Conservation (phyloP, 257 asterid genomes). For the Solanum rostratum region DNA sequence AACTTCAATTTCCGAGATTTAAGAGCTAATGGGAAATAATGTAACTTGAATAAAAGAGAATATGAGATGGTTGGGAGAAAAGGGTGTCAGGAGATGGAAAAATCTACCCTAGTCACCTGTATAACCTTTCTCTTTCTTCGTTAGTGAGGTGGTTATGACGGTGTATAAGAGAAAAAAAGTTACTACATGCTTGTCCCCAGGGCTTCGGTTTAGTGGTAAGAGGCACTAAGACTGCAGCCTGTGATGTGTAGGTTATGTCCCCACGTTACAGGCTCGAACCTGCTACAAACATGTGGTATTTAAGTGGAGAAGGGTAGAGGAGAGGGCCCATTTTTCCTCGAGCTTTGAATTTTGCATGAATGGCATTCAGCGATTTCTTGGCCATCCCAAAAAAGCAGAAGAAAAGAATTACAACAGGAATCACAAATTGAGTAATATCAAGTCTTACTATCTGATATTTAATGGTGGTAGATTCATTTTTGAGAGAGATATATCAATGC, state of each 20-base stretch:
- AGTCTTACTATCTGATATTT: background rate
- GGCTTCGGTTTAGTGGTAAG: background rate
- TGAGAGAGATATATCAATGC: background rate
- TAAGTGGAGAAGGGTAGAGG: background rate
- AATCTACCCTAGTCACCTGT: background rate
- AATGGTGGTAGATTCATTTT: background rate
- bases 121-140: background rate
- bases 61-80: background rate
- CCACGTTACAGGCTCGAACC: background rate
- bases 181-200: background rate
- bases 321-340: background rate
- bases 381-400: background rate
- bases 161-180: background rate
- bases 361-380: background rate
- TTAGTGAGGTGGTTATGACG: background rate
- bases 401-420: background rate
- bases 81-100: background rate
- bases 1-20: background rate
- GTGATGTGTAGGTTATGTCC: background rate
- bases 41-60: background rate
- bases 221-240: background rate
- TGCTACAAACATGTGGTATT: background rate
- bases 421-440: background rate
- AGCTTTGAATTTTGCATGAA: background rate
- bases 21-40: background rate